Base-by-base conservation (phyloP, 176 grass and related monocot genomes). In the Hsuehochloa calcarea region DNA sequence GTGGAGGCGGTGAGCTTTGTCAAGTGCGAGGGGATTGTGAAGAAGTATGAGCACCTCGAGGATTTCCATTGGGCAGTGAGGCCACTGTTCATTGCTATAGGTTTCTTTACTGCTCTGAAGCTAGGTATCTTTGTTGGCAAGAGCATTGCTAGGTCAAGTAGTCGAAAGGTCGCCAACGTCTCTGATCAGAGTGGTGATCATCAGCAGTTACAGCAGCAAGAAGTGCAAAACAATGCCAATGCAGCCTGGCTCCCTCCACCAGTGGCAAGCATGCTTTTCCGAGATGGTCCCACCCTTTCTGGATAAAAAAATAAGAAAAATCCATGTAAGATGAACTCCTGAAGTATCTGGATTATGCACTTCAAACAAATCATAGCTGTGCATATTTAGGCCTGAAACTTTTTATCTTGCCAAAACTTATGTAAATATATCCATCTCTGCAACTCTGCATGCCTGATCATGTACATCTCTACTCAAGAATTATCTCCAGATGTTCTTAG, bases 21-120 rank as follows among this genome's bases (percentile, higher is more conserved):
- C 67, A 94, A 90, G 41, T 99, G 93, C 0, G 88, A 99, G 20
- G 97, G 97, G 65, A 66, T 94, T n/a, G 74, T 91, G 50, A 92
- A 96, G 90, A 99, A 99, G 74, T 99, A 96, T 39, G 86, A 92
- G 65, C 97, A 99, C 84, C 92, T 99, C 0, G 93, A 99, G 75
- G 93, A 99, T 70, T 96, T 94, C 67, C 97, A 99, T 59, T 99
- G 97, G 97, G 91, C 75, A 3, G 86, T 99, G 7, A 90, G 93
- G 90, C 97, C 97, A 5, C 88, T 99, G 52, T 83, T 94, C 77
- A 89, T 94, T 11, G 88, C 88, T 13, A 45, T 99, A 39, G 93
- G 97, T 26, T 86, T 96, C 71, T 94, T 99, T 55, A 90, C 93
- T 4, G 84, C 88, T 49, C 63, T 96, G 64, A 96, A 87, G 68